Percentiles rank a stretch among this genome's conserved stretches.
Evolutionary conservation across 2,329 filamentous ascomycete species (phyloP).

Genomic region (Nemania diffusa): DNA sequence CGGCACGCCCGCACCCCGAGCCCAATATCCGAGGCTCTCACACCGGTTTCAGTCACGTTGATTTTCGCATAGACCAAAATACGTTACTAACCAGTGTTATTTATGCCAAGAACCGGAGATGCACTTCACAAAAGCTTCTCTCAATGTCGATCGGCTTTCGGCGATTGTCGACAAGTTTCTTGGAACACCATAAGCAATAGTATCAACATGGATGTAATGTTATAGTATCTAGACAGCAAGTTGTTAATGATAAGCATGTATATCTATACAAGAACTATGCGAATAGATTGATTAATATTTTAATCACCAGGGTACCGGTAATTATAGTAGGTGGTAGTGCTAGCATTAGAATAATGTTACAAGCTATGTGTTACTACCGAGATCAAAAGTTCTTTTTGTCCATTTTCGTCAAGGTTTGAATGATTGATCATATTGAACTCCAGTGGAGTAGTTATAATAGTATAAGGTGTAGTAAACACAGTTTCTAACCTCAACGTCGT

Average conservation of each 20-base stretch:
- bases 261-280: background rate
- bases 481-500: no score
- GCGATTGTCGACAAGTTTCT: background rate
- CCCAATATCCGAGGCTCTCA: background rate
- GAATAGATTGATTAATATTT: background rate
- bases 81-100: background rate
- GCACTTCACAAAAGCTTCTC: slow-evolving; percentile 1
- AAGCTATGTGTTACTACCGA: background rate
- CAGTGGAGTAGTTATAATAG: no score
- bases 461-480: no score
- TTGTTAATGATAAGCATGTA: background rate
- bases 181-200: background rate
- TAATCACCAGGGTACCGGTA: background rate
- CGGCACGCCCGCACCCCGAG: slow-evolving; percentile 15
- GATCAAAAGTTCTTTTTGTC: background rate
- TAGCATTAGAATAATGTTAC: background rate
- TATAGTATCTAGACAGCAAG: background rate
- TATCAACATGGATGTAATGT: background rate
- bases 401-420: background rate
- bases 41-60: background rate
- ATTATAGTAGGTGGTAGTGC: background rate
- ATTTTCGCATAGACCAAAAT: background rate
- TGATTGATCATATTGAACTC: no score
- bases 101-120: slow-evolving; percentile 10
- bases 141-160: background rate